Evolutionary conservation across 805 yeast species (phyloP).

Genomic region (Candida vaughaniae): DNA sequence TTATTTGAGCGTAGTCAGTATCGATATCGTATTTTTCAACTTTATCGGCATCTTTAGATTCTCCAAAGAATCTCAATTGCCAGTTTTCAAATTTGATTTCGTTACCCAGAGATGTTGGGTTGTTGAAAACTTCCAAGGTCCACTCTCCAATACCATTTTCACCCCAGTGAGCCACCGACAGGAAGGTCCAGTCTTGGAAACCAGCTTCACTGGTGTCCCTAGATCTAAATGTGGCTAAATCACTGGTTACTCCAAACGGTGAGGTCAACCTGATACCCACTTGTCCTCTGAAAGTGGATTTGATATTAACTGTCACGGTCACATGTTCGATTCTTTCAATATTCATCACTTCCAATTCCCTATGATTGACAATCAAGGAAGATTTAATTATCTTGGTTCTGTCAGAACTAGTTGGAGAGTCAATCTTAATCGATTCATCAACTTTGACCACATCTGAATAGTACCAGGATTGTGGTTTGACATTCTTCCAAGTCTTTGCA

Average conservation of each 20-base stretch:
- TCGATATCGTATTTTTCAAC: conserved; percentile 56
- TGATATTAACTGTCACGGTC: conserved; percentile 73
- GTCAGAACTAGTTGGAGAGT: conserved; percentile 10
- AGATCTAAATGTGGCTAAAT: conserved; percentile 66
- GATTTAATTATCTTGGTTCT: conserved; percentile 18
- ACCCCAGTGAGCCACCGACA: conserved; percentile 99
- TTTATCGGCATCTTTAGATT: conserved; percentile 59
- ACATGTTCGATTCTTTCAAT: conserved; percentile 81
- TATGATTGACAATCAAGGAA: conserved; percentile 44
- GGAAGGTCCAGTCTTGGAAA: conserved; percentile 82
- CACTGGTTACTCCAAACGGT: conserved; percentile 73
- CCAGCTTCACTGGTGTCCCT: conserved; percentile 59
- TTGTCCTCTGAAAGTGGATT: conserved; percentile 65
- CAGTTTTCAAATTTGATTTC: conserved; percentile 53
- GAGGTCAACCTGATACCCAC: conserved; percentile 64
- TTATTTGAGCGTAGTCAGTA: conserved; percentile 44
- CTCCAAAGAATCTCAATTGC: conserved; percentile 84
- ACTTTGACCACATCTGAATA: conserved; percentile 47
- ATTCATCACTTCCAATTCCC: conserved; percentile 54
- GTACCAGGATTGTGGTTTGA: conserved; percentile 90
- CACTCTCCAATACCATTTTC: conserved; percentile 78
- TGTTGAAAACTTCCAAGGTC: conserved; percentile 59
- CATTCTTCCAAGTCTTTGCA: conserved; percentile 76
- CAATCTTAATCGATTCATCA: conserved; percentile 16
- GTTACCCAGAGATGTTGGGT: conserved; percentile 35